Base-by-base conservation (phyloP, 495 filamentous ascomycete species). In the Aspergillus mulundensis region DNA sequence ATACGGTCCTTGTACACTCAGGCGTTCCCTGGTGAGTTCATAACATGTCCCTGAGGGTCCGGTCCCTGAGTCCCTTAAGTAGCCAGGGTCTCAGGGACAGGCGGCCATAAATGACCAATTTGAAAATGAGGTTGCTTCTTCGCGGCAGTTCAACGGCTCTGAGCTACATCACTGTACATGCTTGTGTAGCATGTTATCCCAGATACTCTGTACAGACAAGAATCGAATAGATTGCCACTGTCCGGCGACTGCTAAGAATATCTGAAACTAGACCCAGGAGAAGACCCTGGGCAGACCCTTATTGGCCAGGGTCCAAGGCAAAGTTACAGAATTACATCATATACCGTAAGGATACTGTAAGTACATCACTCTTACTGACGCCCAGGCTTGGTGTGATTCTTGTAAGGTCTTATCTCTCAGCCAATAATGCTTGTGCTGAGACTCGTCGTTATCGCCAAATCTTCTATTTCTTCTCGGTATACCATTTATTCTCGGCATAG, bases 341-440 rank as follows among this genome's bases (percentile, higher is more conserved):
- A 1, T 30, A n/a, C 23, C 7, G 45, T 54, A 41, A 30, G 21
- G 36, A 47, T 44, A 12, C 7, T 21, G 42, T 42, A 39, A 14
- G 30, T 47, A 55, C 53, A 15, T 1, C 21, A 18, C 7, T 43
- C 24, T 41, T 39, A 21, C 39, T 15, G 11, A 1, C 24, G 50
- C 45, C 44, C 36, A 28, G 44, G 15, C 41, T 42, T 53, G 32
- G 56, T 18, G 15, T 5, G 2, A n/a, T 10, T 32, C 39, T 32
- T 53, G 20, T 25, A 36, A 39, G 39, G 28, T 55, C 49, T 59
- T 50, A 23, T 50, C 25, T 47, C 42, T 53, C 48, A 56, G 53
- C 58, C 58, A 60, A 60, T 60, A 56, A 60, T 60, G 58, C 58
- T 60, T 60, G 48, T 56, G 1, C 5, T 60, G 28, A 23, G 30